Conservation (phyloP, 331 rosid genomes). For the Cydonia oblonga region DNA sequence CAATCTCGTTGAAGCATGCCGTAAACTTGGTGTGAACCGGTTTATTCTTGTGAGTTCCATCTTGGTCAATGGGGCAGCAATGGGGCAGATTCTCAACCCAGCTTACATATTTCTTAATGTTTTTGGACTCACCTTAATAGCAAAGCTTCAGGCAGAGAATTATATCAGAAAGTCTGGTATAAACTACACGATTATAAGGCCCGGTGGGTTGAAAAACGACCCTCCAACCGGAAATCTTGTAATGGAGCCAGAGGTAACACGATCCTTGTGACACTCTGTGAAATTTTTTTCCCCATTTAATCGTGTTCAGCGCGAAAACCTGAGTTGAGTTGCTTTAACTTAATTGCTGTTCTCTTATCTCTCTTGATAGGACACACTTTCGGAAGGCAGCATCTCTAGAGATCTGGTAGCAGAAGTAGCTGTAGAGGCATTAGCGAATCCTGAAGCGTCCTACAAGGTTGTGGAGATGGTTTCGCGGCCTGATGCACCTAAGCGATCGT, state of each 20-base stretch:
- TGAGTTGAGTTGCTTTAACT: not conserved
- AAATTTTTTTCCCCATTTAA: not conserved
- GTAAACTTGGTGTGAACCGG: conserved; percentile 58
- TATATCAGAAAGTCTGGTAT: conserved; percentile 82
- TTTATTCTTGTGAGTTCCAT: conserved; percentile 89
- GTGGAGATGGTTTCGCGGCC: conserved; percentile 74
- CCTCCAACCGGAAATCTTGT: conserved; percentile 79
- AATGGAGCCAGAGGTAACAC: conserved; percentile 83
- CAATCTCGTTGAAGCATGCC: conserved; percentile 89
- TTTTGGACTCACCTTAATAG: conserved; percentile 83
- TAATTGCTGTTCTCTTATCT: not conserved
- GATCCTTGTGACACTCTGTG: not conserved
- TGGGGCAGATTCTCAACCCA: conserved; percentile 88
- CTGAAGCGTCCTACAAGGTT: conserved; percentile 82
- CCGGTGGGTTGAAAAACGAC: conserved; percentile 86
- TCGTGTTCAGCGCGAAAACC: not conserved
- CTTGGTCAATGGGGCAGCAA: conserved; percentile 91
- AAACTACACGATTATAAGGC: conserved; percentile 88
- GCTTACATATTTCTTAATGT: conserved; percentile 84
- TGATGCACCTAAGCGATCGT: conserved; percentile 62
- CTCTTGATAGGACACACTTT: conserved; percentile 64
- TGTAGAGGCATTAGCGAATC: conserved; percentile 65
- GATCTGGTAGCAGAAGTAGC: conserved; percentile 93
- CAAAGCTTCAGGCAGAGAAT: conserved; percentile 86
- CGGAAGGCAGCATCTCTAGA: conserved; percentile 70